Conservation (phyloP, 306 rosid species). For the Acmispon strigosus region DNA sequence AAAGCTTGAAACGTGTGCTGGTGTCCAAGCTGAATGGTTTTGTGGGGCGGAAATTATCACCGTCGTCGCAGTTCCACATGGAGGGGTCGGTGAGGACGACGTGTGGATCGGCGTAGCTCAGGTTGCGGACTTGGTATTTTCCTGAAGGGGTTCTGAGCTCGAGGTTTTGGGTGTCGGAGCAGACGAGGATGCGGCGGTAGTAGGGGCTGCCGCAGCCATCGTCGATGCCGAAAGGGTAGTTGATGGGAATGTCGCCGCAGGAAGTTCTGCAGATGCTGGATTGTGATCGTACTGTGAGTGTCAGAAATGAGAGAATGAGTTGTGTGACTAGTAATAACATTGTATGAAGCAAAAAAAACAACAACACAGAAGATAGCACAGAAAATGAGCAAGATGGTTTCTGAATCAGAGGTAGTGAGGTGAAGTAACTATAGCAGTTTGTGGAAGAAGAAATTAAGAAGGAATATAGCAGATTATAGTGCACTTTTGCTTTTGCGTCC, state of each 20-base stretch:
- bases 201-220: conserved; percentile 95
- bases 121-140: conserved; percentile 54
- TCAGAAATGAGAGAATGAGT: conserved; percentile 23
- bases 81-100: conserved; percentile 63
- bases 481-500: conserved; percentile 35
- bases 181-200: conserved; percentile 57
- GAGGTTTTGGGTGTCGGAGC: conserved; percentile 48
- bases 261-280: conserved; percentile 67
- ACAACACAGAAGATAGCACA: background rate
- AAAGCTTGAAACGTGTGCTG: conserved; percentile 58
- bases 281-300: conserved; percentile 25
- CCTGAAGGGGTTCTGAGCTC: conserved; percentile 86
- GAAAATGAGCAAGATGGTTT: background rate
- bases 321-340: conserved; percentile 21
- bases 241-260: conserved; percentile 67
- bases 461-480: conserved; percentile 12
- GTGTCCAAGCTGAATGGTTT: conserved; percentile 77
- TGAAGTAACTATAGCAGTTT: conserved; percentile 2
- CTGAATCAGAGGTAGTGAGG: background rate
- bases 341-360: background rate
- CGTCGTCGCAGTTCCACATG: conserved; percentile 87
- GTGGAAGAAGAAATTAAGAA: background rate
- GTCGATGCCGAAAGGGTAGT: conserved; percentile 81
- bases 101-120: conserved; percentile 77
- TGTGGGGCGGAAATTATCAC: conserved; percentile 55